Evolutionary conservation across 306 rosid species (phyloP), one percentile per base, ranked within the genome.

Genomic region (Urtica urens): DNA sequence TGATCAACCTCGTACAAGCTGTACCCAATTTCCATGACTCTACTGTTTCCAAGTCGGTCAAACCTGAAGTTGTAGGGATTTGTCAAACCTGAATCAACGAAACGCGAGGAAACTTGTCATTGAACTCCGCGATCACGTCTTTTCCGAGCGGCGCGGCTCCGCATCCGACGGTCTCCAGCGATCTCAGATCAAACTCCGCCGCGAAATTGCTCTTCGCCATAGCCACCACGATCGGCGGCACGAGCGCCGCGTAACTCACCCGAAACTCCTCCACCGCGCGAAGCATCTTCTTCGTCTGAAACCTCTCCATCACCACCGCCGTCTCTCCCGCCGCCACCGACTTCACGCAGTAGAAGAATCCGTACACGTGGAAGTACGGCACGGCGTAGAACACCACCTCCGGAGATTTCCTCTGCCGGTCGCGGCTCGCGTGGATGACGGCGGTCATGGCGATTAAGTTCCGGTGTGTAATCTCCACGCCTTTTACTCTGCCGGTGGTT

Each of bases 401-500:
- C 0, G 81, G 76, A 0, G 18, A 18, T 22, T 51, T 30, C 37
- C 59, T 68, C 41, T 7, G 34, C 14, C 4, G 10, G 68, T 44
- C 38, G 23, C 2, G 5, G 38, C 23, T 30, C 16, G 59, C 61
- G 44, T 61, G 22, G 59, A 18, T 20, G 15, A 33, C 29, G 5
- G 70, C 69, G 1, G 39, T 47, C 0, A 10, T 0, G 1, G 77
- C 69, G 0, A 44, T 68, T 31, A 78, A 33, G 47, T 74, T 78
- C 46, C 74, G 69, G 30, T 78, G 81, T 12, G 82, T 78, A 1
- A 63, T 20, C 69, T 65, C 56, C 22, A 72, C 86, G 0, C 86
- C 86, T 42, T 78, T 78, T 31, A 71, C 30, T 81, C 81, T 75
- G 23, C 86, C 86, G 0, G 86, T 79, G 13, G 79, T 79, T 29